Evolutionary conservation across 2,329 filamentous ascomycete species (phyloP), one percentile per base, ranked within the genome.

Genomic region (Fusarium sp.): DNA sequence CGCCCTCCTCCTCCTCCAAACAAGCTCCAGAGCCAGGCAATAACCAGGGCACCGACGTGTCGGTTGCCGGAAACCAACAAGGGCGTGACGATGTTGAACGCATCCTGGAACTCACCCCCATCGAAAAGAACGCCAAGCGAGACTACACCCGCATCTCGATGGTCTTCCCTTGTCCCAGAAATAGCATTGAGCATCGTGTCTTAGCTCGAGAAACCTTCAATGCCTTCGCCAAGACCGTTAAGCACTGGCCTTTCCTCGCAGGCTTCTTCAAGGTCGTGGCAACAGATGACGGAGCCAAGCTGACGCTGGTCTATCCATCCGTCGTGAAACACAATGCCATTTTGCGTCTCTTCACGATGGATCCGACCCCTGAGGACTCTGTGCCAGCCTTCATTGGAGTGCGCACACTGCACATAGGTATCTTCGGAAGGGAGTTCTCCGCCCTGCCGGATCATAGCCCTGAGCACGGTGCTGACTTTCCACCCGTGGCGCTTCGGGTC

Each of bases 71-170:
- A 10, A 8, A 28, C 10, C 24, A 5, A 9, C 7, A 36, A 10
- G n/a, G 12, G 7, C 22, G 22, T n/a, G 19, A 42, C 9, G 19
- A 25, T 7, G 4, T 3, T 22, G 26, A 29, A 11, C 45, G 26
- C 26, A 44, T 28, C 4, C 19, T 65, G 13, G 35, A 62, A 22
- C 66, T 65, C 29, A 68, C 46, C 1, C 42, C 65, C 4, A 46
- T 65, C 8, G 65, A 70, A 38, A 62, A 62, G 29, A 55, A 47
- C n/a, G 51, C 54, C 11, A 42, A 50, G 4, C 45, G 60, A 32
- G 42, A 50, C 38, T 64, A 67, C 25, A 70, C 48, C 42, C 58
- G 53, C 12, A 58, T 68, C 26, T 52, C 65, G 10, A 52, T 68
- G 26, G 29, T 26, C 19, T 12, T 60, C 11, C 34, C 46, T 4